These are phyloP conservation scores for Carex pumila DNA, from an alignment of 176 grass and related monocot species.

Conservation along the genomic window DNA sequence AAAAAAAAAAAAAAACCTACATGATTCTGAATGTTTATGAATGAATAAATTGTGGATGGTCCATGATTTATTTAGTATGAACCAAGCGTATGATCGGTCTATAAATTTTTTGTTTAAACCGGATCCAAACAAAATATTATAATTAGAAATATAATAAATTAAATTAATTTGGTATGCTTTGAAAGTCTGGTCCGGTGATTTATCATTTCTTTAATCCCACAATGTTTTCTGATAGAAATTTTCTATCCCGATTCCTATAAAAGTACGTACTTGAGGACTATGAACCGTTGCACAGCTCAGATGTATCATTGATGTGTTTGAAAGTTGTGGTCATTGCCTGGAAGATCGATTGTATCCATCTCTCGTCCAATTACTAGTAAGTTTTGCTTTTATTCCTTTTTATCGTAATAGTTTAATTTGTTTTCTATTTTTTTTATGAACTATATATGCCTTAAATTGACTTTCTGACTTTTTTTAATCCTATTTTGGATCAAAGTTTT, in stretches of 20 bases:
- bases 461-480: too few species aligned
- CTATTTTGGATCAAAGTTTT: neutral
- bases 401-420: neutral
- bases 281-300: neutral
- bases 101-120: neutral
- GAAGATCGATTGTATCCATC: too few species aligned
- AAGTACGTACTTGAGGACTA: neutral
- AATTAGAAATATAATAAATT: neutral
- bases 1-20: too few species aligned
- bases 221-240: neutral
- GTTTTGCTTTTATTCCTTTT: neutral
- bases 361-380: too few species aligned
- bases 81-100: neutral
- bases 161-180: neutral
- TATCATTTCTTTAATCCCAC: neutral
- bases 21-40: too few species aligned
- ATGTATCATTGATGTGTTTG: too few species aligned
- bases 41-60: too few species aligned
- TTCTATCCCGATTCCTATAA: neutral
- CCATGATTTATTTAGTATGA: neutral
- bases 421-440: too few species aligned
- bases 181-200: neutral
- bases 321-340: too few species aligned
- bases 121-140: neutral
- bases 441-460: too few species aligned